Evolutionary conservation across 2,329 filamentous ascomycete genomes (phyloP), one percentile per base, ranked within the genome.

Genomic region (Neophaeococcomyces aloes): DNA sequence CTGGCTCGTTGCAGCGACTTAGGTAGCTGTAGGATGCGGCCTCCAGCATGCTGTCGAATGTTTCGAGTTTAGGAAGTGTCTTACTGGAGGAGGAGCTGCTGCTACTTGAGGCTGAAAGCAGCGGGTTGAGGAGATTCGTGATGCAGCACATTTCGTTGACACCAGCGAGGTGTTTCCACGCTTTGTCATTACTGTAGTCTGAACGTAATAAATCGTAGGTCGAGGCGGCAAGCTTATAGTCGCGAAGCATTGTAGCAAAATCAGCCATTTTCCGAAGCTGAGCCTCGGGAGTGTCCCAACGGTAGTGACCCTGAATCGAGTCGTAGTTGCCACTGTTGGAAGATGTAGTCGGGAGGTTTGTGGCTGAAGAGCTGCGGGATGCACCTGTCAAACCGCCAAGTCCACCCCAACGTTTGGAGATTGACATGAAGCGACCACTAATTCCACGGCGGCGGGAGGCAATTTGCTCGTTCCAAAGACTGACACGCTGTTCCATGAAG

Each of bases 401-500:
- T 1, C 81, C 79, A 6, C 84, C 77, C 79, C 86, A 96, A 53
- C 87, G 82, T 57, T 91, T 88, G 0, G 88, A 94, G 45, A 98
- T 71, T 7, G 83, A 94, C 72, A 94, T 87, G 62, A 98, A 89
- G n/a, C 87, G 79, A 8, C 93, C 93, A 44, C 84, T 84, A 37
- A 98, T 73, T 11, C 93, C 93, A 57, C 86, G 80, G 45, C 93
- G 75, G 46, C 86, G 77, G 10, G 93, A 95, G 13, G 89, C 88
- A 19, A 96, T 84, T 62, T 96, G 89, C 56, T 98, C 91, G 58
- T 98, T 98, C 93, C 91, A 98, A 4, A 87, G 72, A 4, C 86
- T 82, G 8, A 94, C 77, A 52, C 84, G 81, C 44, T 89, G 82
- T 64, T 98, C 91, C 93, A 98, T 98, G 31, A 85, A 88, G 1